A percentile compares a stretch with the other conserved stretches of the same genome.
Conservation (phyloP, 2,329 filamentous ascomycete species). For the Amesomyces nigricolor region DNA sequence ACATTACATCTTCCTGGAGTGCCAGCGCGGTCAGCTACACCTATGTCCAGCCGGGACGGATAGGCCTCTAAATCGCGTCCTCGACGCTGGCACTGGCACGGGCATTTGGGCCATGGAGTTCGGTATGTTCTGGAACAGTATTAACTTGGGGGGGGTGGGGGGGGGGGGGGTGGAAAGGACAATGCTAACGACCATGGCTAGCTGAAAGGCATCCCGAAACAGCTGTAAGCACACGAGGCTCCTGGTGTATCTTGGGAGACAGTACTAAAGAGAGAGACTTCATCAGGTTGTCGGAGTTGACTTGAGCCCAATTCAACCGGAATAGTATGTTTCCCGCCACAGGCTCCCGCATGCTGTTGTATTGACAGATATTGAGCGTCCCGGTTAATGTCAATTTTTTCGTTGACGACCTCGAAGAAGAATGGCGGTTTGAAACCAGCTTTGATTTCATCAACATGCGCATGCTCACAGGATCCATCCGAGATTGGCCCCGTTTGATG, state of each 20-base stretch:
- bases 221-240: too few species aligned
- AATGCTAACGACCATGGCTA: neutral
- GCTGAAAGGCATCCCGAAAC: too few species aligned
- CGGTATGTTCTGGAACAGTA: too few species aligned
- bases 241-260: too few species aligned
- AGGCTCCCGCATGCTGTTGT: neutral
- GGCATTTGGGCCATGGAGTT: too few species aligned
- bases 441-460: constrained; percentile 31
- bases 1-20: too few species aligned
- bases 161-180: neutral
- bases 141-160: neutral
- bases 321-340: constrained; percentile 14
- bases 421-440: constrained; percentile 25
- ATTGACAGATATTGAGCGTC: constrained; percentile 21
- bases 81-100: too few species aligned
- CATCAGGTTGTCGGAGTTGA: constrained; percentile 31
- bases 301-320: constrained; percentile 33
- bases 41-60: too few species aligned
- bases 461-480: constrained; percentile 26
- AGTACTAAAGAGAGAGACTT: neutral
- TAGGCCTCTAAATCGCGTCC: too few species aligned
- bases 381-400: constrained; percentile 20
- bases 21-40: too few species aligned
- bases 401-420: constrained; percentile 29
- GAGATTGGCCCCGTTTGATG: constrained; percentile 25